Evolutionary conservation across 139 green algal species (phyloP), one percentile per base, ranked within the genome.

Genomic region (Chlamydomonas incerta): DNA sequence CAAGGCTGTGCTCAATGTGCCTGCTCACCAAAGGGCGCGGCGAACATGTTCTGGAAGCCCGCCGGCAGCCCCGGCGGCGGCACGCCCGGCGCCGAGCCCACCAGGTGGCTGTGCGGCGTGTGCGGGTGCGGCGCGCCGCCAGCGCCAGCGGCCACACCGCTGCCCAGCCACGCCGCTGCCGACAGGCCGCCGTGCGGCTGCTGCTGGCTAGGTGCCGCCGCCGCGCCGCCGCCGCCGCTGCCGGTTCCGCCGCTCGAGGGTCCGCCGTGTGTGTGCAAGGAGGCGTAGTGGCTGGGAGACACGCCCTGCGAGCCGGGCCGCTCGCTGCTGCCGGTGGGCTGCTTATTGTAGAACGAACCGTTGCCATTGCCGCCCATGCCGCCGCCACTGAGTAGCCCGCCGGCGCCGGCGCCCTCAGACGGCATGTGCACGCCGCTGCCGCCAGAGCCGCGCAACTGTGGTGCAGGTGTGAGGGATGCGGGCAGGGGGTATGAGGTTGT

Each of bases 251-350:
- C n/a, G 33, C 33, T 33, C 21, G 74, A 82, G 26, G 58, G 34
- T 4, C 14, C 58, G 34, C 46, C 33, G 28, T 69, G 52, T 0
- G 58, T 60, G 8, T 75, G 60, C 0, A 82, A 28, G 24, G 75
- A 72, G 18, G 37, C 60, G 58, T 84, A 74, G 47, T 67, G 77
- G 46, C 46, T 75, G 11, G 77, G 77, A 10, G 77, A 84, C 15
- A 87, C 62, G 11, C 75, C 75, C 11, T 82, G 75, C 0, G 75
- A 82, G 17, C 75, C 75, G 14, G 35, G 75, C 6, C 60, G 60
- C 20, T 82, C 75, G 28, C 33, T 37, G 3, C 35, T 62, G 0
- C 46, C 60, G 24, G 55, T 34, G 33, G 66, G 80, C 80, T 72
- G 70, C 74, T 60, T 81, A 50, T 57, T 47, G 74, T 14, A 24